Conservation (phyloP, 768 basidiomycete genomes). For the Galerina sulciceps region DNA sequence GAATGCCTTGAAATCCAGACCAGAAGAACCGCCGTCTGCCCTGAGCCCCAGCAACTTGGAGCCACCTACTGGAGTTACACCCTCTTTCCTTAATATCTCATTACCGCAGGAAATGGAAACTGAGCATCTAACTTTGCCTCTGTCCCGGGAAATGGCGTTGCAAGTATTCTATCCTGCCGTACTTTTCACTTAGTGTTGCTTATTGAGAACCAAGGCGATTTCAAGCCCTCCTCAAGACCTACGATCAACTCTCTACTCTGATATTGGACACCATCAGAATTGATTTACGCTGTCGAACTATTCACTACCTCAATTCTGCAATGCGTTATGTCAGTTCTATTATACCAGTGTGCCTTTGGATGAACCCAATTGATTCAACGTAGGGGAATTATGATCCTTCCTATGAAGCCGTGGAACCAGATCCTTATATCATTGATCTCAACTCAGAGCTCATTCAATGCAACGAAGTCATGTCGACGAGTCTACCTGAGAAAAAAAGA, state of each 20-base stretch:
- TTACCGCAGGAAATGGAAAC: conserved; percentile 38
- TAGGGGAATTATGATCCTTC: conserved; percentile 88
- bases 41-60: conserved; percentile 55
- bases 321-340: conserved; percentile 66
- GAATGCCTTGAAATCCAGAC: conserved; percentile 62
- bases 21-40: conserved; percentile 59
- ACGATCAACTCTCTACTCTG: conserved; percentile 85
- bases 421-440: conserved; percentile 85
- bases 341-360: background rate
- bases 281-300: conserved; percentile 84
- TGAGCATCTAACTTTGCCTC: conserved; percentile 67
- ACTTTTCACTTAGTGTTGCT: background rate
- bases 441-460: conserved; percentile 79
- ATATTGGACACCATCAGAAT: conserved; percentile 87
- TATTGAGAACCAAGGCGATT: conserved; percentile 65
- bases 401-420: conserved; percentile 88
- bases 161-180: conserved; percentile 40
- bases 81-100: conserved; percentile 51
- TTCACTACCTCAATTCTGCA: conserved; percentile 81
- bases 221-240: conserved; percentile 88
- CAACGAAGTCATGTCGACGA: conserved; percentile 69
- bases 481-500: conserved; percentile 67
- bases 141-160: conserved; percentile 91
- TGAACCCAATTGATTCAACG: background rate
- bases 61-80: conserved; percentile 50